Evolutionary conservation across 768 basidiomycete species (phyloP), one percentile per base, ranked within the genome.

Genomic region (Suillus subluteus): DNA sequence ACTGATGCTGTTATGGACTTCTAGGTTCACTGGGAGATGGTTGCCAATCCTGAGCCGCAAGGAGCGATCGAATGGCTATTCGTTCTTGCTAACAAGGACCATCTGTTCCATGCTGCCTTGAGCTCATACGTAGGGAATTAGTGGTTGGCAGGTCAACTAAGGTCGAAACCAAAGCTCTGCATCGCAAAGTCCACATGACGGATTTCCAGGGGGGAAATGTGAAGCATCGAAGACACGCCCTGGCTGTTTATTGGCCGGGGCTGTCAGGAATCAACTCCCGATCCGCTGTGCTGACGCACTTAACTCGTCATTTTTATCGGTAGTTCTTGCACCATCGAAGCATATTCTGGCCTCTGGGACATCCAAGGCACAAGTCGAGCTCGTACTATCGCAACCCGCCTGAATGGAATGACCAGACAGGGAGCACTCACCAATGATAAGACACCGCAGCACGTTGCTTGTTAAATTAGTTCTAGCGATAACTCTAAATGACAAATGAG

Each of bases 1-100:
- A 6, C 37, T 64, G 44, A 64, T 23, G 4, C 16, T 37, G 48
- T 48, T 18, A 59, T 38, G 32, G 11, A 64, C 23, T 21, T 13
- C 2, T 62, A 75, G 75, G 72, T 62, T 40, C 69, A 75, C 7
- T 6, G 2, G 58, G 65, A 75, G 11, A 15, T 44, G 11, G 43
- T 16, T 6, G 56, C 58, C 15, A 37, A 67, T 13, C 56, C 64
- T 37, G 72, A 69, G 4, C 48, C 58, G 7, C 64, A 30, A 12
- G 62, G 52, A 1, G 44, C 46, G 6, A 2, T 75, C 11, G 54
- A 63, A 0, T 62, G 63, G 18, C 21, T 77, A 26, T 40, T n/a
- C 26, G 55, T 69, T 32, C 69, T 75, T 30, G 65, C 32, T 37
- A 58, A 63, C 58, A 66, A 63, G 23, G 66, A 77, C 5, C 66